Conservation (phyloP, 2,329 filamentous ascomycete species). For the Nectriaceae sp. region DNA sequence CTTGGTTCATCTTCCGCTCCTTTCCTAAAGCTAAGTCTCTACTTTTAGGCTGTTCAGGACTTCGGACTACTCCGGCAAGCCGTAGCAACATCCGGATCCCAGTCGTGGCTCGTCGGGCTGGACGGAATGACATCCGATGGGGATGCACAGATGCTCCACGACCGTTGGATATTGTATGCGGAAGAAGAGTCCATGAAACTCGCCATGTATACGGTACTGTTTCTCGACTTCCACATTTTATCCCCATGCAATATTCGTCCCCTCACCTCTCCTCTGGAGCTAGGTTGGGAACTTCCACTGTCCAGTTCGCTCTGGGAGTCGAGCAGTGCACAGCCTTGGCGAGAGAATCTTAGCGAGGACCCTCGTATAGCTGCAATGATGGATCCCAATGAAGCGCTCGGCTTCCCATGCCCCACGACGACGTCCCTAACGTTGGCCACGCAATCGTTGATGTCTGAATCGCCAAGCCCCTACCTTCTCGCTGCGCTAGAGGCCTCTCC, state of each 20-base stretch:
- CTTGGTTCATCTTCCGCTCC: no score
- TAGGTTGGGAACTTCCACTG: slow-evolving; percentile 37
- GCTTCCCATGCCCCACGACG: slow-evolving; percentile 22
- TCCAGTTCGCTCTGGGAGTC: slow-evolving; percentile 33
- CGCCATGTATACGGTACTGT: slow-evolving; percentile 30
- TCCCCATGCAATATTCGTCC: slow-evolving; percentile 32
- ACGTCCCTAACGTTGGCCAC: slow-evolving; percentile 32
- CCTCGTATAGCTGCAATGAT: slow-evolving; percentile 11
- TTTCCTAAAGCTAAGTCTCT: no score
- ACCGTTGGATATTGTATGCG: slow-evolving; percentile 28
- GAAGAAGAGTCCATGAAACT: slow-evolving; percentile 34
- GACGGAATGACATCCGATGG: background rate
- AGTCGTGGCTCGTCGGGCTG: slow-evolving; percentile 7
- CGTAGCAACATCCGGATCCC: slow-evolving; percentile 19
- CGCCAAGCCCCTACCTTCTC: slow-evolving; percentile 26
- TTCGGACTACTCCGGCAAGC: slow-evolving; percentile 28
- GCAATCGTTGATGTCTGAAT: slow-evolving; percentile 34
- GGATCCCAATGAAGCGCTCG: slow-evolving; percentile 10
- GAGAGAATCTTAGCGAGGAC: slow-evolving; percentile 22
- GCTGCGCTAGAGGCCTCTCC: slow-evolving; percentile 26
- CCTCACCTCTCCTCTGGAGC: slow-evolving; percentile 32
- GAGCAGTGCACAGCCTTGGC: slow-evolving; percentile 28
- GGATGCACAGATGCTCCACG: slow-evolving; percentile 17
- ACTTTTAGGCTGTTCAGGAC: slow-evolving; percentile 26
- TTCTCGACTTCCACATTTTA: slow-evolving; percentile 32